Evolutionary conservation across 1,139 yeast genomes (phyloP), one percentile per base, ranked within the genome.

Genomic region (Candida sp.): DNA sequence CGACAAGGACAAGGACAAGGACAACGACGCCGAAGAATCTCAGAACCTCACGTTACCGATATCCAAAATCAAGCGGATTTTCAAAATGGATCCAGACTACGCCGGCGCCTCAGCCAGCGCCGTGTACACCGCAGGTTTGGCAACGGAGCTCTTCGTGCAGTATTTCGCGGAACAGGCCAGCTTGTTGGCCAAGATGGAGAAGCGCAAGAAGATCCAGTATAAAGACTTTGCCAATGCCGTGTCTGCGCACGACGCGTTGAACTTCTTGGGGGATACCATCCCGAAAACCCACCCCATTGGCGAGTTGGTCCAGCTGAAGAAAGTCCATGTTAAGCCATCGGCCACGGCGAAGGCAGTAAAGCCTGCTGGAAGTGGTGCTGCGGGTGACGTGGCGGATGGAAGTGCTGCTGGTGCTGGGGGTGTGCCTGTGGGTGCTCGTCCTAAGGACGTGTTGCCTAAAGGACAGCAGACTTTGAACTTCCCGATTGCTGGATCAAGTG

Each of bases 21-120:
- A 17, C 30, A 48, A 35, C 5, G 17, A 17, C 17, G 17, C 17
- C 7, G 47, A 44, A 17, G 47, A 37, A n/a, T 23, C 35, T 1
- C 37, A 44, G 22, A 37, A 44, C 7, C 60, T 73, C 47, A 53
- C 74, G 3, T 71, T 93, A 37, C 98, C 98, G 5, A 72, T 92
- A 30, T 81, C 96, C 2, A 87, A 93, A 59, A 87, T 93, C 57
- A 92, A 90, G 65, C 81, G 87, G 61, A 88, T 93, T 49, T 85
- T 94, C 63, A 91, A 90, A 62, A 81, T 88, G 67, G 98, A 94
- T 64, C 91, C 93, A 4, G 97, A 90, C 42, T 89, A 89, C 59
- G 71, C 80, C 5, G 82, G 90, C 2, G 86, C 94, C 3, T 85
- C 96, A 1, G 89, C 85, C 51, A 77, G 87, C 37, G 96, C 97